Evolutionary conservation across 1,284 basidiomycete genomes (phyloP).

Genomic region (Boletus mariae): DNA sequence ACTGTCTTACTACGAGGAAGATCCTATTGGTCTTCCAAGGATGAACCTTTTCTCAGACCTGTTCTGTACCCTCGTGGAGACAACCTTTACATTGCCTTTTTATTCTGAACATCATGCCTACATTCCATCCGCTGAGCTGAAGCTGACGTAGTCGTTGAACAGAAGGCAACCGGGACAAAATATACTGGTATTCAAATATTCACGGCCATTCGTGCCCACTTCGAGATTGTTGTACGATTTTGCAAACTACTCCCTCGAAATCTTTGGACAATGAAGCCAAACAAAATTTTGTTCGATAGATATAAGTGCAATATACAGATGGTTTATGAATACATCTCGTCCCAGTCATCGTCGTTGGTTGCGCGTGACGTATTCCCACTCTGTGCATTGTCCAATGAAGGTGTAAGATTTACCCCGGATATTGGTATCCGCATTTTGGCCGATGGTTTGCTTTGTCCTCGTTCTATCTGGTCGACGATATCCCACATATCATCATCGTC

Average conservation of each 20-base stretch:
- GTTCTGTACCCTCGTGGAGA: slow-evolving; percentile 30
- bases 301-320: neutral
- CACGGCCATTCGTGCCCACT: neutral
- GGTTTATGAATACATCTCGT: slow-evolving; percentile 49
- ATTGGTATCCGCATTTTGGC: slow-evolving; percentile 14
- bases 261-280: too few relatives aligned
- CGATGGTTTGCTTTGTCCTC: slow-evolving; percentile 3
- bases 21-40: slow-evolving; percentile 2
- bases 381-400: slow-evolving; percentile 27
- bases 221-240: neutral
- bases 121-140: neutral
- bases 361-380: slow-evolving; percentile 15
- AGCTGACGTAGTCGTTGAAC: slow-evolving; percentile 7
- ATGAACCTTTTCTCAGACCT: slow-evolving; percentile 31
- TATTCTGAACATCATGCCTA: slow-evolving; percentile 11
- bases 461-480: slow-evolving; percentile 47
- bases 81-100: slow-evolving; percentile 21
- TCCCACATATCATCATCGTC: slow-evolving; percentile 71
- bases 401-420: slow-evolving; percentile 21
- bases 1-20: neutral
- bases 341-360: slow-evolving; percentile 39
- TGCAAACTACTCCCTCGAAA: neutral
- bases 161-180: neutral
- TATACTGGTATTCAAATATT: neutral
- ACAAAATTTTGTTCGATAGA: neutral